A percentile compares a stretch with the other conserved stretches of the same genome.
These are phyloP conservation scores for Blastobotrys arbuscula DNA, from an alignment of 1,139 yeast genomes.

Conservation along the genomic window DNA sequence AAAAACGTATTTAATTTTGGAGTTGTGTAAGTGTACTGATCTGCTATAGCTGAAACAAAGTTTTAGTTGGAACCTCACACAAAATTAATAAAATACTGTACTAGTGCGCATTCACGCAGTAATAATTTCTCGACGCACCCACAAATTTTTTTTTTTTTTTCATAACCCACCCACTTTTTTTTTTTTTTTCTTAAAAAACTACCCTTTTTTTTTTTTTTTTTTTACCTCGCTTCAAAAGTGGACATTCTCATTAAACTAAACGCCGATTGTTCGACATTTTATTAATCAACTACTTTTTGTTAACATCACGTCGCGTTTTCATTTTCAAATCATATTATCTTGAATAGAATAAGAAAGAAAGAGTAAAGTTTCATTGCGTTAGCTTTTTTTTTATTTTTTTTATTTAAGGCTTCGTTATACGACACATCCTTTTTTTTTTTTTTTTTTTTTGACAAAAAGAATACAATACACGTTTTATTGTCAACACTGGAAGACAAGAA, in stretches of 20 bases:
- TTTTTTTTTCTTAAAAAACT: not conserved
- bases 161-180: not conserved
- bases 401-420: no score
- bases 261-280: no score
- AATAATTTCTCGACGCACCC: not conserved
- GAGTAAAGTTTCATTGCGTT: no score
- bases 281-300: no score
- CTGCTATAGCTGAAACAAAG: not conserved
- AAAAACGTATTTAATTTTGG: not conserved
- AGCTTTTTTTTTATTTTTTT: no score
- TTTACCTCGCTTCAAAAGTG: not conserved
- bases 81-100: no score
- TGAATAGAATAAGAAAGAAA: no score
- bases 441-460: not conserved
- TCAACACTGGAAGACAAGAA: not conserved
- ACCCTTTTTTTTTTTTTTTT: not conserved
- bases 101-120: no score
- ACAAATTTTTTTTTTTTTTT: not conserved
- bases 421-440: slow-evolving; percentile 3
- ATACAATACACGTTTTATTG: not conserved
- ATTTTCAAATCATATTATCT: no score
- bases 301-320: no score
- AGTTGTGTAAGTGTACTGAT: not conserved
- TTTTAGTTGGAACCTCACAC: not conserved
- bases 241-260: no score